Percentiles rank a stretch among this genome's conserved stretches.
Conservation (phyloP, 768 basidiomycete genomes). For the Tricholoma saponaceum region DNA sequence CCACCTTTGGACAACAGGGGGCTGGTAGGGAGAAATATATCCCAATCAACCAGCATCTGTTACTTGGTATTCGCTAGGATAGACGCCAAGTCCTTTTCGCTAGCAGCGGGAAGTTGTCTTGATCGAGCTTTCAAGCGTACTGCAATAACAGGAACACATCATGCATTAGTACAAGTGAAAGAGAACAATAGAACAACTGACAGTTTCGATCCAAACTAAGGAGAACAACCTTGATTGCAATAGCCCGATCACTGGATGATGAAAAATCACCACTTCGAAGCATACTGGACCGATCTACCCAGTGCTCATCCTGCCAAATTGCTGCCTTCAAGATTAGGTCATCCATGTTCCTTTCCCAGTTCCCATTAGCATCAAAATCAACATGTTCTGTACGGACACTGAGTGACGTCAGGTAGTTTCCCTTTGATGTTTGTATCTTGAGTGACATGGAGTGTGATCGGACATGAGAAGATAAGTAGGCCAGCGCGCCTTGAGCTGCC, state of each 20-base stretch:
- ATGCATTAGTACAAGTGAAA: conserved; percentile 4
- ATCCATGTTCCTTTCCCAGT: conserved; percentile 80
- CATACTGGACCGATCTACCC: conserved; percentile 78
- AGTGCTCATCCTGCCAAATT: conserved; percentile 91
- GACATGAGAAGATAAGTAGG: conserved; percentile 72
- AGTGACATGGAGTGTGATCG: conserved; percentile 72
- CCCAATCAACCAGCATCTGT: neutral
- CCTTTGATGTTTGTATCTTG: conserved; percentile 93
- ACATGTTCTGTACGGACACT: conserved; percentile 81
- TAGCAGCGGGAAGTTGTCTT: conserved; percentile 78
- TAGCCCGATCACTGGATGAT: conserved; percentile 31
- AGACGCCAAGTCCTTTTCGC: conserved; percentile 78
- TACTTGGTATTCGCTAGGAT: conserved; percentile 40
- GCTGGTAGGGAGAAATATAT: neutral
- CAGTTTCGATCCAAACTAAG: conserved; percentile 90
- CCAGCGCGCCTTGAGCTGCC: conserved; percentile 68
- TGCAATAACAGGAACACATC: conserved; percentile 26
- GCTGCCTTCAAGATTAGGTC: conserved; percentile 92
- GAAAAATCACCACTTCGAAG: conserved; percentile 40
- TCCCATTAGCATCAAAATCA: conserved; percentile 50
- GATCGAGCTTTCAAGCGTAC: conserved; percentile 90
- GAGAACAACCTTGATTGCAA: conserved; percentile 78
- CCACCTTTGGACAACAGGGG: neutral
- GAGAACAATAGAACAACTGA: conserved; percentile 35
- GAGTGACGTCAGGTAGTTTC: conserved; percentile 87